phyloP scores from a whole-genome alignment of 2,329 filamentous ascomycete species.

The Pleomassaria siparia region DNA sequence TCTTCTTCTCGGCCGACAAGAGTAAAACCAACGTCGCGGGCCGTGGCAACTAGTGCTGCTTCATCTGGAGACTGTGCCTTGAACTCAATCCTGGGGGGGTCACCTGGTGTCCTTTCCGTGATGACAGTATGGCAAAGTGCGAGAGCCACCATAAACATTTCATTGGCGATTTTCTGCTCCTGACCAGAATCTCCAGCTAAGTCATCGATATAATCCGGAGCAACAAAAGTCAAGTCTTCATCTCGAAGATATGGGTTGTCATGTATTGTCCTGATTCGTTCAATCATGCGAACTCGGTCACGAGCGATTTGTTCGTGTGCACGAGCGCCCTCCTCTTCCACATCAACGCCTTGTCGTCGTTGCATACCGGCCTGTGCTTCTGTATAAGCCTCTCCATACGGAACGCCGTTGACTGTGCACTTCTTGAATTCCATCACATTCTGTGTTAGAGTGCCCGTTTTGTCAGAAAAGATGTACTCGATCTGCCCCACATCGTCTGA shows the following conservation, averaged over 20 bases:
- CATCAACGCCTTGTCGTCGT: conserved; percentile 82
- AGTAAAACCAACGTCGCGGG: conserved; percentile 92
- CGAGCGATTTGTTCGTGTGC: conserved; percentile 76
- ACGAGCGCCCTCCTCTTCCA: conserved; percentile 74
- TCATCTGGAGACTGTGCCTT: conserved; percentile 98
- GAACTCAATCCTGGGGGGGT: conserved; percentile 87
- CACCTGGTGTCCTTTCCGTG: conserved; percentile 84
- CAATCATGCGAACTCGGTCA: conserved; percentile 72
- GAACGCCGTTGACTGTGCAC: conserved; percentile 90
- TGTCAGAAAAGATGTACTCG: conserved; percentile 98
- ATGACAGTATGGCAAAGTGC: conserved; percentile 98
- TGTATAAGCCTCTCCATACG: conserved; percentile 96
- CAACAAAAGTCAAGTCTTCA: conserved; percentile 87
- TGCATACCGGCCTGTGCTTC: conserved; percentile 97
- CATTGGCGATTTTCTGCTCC: conserved; percentile 75
- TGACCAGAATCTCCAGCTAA: conserved; percentile 73
- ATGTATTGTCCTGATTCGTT: conserved; percentile 72
- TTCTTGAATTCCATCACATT: conserved; percentile 99
- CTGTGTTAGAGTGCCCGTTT: conserved; percentile 85
- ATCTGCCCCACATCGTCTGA: conserved; percentile 98
- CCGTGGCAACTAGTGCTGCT: conserved; percentile 89
- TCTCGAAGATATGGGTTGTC: conserved; percentile 90
- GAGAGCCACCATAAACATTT: conserved; percentile 91
- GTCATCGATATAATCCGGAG: conserved; percentile 85
- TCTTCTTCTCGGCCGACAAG: conserved; percentile 79